Conservation (phyloP, 2,329 filamentous ascomycete genomes). For the Pestalotiopsis sp. region DNA sequence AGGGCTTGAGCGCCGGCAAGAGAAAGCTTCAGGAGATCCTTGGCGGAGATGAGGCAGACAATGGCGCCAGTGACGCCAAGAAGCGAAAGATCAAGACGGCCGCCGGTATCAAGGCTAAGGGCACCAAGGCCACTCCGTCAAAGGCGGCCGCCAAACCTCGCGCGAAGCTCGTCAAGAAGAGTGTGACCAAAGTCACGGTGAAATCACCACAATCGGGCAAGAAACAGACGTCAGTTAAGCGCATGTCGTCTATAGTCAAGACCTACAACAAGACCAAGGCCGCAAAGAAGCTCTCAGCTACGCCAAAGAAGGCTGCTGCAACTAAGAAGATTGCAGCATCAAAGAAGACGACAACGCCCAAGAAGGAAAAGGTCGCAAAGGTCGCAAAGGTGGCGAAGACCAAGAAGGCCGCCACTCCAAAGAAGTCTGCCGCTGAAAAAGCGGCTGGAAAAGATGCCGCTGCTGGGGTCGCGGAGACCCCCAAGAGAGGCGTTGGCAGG, state of each 20-base stretch:
- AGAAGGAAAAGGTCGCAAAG: too few relatives aligned
- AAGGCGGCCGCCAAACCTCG: slow-evolving; percentile 32
- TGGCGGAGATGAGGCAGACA: slow-evolving; percentile 38
- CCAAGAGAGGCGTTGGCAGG: slow-evolving; percentile 8
- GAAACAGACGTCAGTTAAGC: slow-evolving; percentile 26
- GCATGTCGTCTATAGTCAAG: slow-evolving; percentile 30
- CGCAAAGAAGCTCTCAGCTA: slow-evolving; percentile 13
- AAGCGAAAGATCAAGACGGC: slow-evolving; percentile 51
- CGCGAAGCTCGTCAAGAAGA: slow-evolving; percentile 41
- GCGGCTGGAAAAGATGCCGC: slow-evolving; percentile 28
- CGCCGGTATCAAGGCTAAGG: slow-evolving; percentile 33
- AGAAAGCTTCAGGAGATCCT: slow-evolving; percentile 59
- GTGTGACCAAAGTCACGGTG: slow-evolving; percentile 41
- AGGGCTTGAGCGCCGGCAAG: slow-evolving; percentile 51
- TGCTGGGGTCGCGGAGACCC: slow-evolving; percentile 15
- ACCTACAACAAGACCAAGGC: slow-evolving; percentile 31
- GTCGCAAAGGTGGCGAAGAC: slow-evolving; percentile 3
- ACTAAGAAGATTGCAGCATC: slow-evolving; percentile 16
- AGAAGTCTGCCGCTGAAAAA: slow-evolving; percentile 23
- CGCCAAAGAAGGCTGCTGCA: slow-evolving; percentile 22
- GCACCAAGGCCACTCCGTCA: slow-evolving; percentile 30
- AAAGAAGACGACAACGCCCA: not conserved
- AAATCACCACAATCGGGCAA: slow-evolving; percentile 19
- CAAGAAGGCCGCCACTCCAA: not conserved
- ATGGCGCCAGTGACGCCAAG: slow-evolving; percentile 34